Conservation (phyloP, 306 rosid genomes). For the Arachis hypogaea region DNA sequence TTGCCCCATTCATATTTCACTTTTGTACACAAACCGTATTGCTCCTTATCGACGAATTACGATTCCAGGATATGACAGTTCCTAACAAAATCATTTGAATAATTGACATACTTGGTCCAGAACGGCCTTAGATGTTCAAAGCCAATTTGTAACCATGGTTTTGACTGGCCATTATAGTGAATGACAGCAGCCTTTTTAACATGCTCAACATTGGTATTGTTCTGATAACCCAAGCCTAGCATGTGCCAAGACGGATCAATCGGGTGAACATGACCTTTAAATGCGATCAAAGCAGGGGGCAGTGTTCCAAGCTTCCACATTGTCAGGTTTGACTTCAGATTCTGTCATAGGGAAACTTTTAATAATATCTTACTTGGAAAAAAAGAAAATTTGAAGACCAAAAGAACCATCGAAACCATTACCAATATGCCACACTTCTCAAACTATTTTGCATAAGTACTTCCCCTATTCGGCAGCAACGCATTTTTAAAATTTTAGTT, state of each 20-base stretch:
- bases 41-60: conserved; percentile 49
- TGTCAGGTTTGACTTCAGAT: conserved; percentile 86
- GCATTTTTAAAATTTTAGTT: no score
- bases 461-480: no score
- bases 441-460: no score
- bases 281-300: conserved; percentile 93
- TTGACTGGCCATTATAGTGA: conserved; percentile 98
- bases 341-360: conserved; percentile 62
- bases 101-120: conserved; percentile 94
- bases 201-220: conserved; percentile 63
- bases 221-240: conserved; percentile 99
- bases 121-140: conserved; percentile 97
- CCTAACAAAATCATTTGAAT: conserved; percentile 89
- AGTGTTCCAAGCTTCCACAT: conserved; percentile 98
- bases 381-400: conserved; percentile 25
- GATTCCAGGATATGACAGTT: conserved; percentile 92
- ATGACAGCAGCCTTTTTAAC: conserved; percentile 92
- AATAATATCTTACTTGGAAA: conserved; percentile 33
- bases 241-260: conserved; percentile 96
- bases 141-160: conserved; percentile 98
- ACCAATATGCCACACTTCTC: no score
- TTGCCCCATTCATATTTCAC: conserved; percentile 40
- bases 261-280: conserved; percentile 86
- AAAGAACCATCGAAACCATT: not conserved
- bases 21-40: conserved; percentile 44